Evolutionary conservation across 2,329 filamentous ascomycete genomes (phyloP).

Genomic region (Hypoxylon sp.): DNA sequence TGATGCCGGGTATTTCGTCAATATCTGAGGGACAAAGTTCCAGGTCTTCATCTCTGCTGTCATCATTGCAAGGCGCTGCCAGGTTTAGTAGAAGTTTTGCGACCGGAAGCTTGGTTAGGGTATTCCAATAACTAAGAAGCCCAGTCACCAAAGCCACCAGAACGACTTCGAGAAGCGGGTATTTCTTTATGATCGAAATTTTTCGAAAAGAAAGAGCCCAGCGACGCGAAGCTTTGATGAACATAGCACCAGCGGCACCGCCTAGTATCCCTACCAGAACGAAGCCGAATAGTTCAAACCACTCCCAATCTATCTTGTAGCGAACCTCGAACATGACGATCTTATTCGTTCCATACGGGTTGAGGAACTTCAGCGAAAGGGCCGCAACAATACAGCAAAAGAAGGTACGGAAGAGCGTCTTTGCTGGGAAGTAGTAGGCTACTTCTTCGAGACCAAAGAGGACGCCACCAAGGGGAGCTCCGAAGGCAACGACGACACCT

Average conservation of each 20-base stretch:
- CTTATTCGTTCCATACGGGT: slow-evolving; percentile 95
- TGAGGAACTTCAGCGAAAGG: slow-evolving; percentile 90
- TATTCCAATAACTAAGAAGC: slow-evolving; percentile 90
- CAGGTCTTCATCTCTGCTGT: slow-evolving; percentile 68
- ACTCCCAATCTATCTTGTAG: slow-evolving; percentile 90
- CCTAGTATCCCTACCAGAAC: slow-evolving; percentile 87
- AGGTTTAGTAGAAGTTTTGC: slow-evolving; percentile 91
- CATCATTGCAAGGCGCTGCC: slow-evolving; percentile 83
- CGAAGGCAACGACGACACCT: slow-evolving; percentile 93
- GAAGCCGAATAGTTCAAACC: slow-evolving; percentile 88
- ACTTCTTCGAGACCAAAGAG: slow-evolving; percentile 96
- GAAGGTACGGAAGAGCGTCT: slow-evolving; percentile 96
- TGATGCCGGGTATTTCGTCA: slow-evolving; percentile 80
- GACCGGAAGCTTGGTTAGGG: slow-evolving; percentile 86
- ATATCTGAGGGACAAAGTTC: slow-evolving; percentile 78
- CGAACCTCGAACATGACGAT: slow-evolving; percentile 96
- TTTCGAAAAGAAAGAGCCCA: slow-evolving; percentile 92
- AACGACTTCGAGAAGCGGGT: slow-evolving; percentile 86
- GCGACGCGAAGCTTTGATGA: slow-evolving; percentile 92
- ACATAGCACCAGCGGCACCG: slow-evolving; percentile 84
- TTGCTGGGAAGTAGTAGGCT: slow-evolving; percentile 95
- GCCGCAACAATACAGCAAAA: slow-evolving; percentile 97
- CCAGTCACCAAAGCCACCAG: slow-evolving; percentile 88
- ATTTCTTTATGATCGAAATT: slow-evolving; percentile 79
- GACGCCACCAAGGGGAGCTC: slow-evolving; percentile 85